Evolutionary conservation across 1,139 yeast species (phyloP).

Genomic region (Saccharomycopsis crataegensis): DNA sequence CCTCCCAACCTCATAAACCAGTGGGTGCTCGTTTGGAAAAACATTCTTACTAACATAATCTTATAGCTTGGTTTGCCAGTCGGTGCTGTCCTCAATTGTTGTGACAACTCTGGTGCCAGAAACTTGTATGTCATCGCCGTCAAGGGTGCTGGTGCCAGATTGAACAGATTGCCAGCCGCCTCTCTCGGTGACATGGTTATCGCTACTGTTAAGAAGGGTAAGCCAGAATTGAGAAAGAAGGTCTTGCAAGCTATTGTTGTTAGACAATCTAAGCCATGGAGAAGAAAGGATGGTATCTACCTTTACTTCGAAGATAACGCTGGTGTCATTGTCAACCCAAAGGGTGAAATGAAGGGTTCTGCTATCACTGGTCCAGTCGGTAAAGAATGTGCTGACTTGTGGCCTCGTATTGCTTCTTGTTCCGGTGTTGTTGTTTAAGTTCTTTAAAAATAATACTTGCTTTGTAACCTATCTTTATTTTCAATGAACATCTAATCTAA

Average conservation of each 20-base stretch:
- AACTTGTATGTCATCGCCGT: conserved; percentile 98
- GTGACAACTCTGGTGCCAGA: conserved; percentile 99
- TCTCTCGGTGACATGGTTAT: conserved; percentile 99
- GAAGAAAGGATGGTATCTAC: conserved; percentile 99
- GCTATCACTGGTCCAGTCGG: conserved; percentile 99
- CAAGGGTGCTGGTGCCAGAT: conserved; percentile 99
- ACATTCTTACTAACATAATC: conserved; percentile 23
- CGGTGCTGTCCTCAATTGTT: conserved; percentile 99
- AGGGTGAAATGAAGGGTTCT: conserved; percentile 99
- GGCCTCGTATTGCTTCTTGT: conserved; percentile 99
- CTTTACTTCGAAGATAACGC: conserved; percentile 99
- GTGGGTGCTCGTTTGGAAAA: too few relatives aligned
- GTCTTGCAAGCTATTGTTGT: conserved; percentile 99
- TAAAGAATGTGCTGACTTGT: conserved; percentile 99
- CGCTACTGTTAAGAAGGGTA: conserved; percentile 99
- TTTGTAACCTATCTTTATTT: conserved; percentile 5
- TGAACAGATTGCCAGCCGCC: conserved; percentile 99
- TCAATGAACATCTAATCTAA: conserved; percentile 14
- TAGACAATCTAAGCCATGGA: conserved; percentile 99
- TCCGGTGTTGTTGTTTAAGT: conserved; percentile 99
- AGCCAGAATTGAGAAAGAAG: conserved; percentile 99
- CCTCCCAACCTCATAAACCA: too few relatives aligned
- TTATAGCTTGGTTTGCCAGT: conserved; percentile 93
- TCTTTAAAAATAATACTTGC: conserved; percentile 8
- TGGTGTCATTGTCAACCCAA: conserved; percentile 99